Conservation (phyloP, 208 protist species). For the Trypanosoma platydactyli region DNA sequence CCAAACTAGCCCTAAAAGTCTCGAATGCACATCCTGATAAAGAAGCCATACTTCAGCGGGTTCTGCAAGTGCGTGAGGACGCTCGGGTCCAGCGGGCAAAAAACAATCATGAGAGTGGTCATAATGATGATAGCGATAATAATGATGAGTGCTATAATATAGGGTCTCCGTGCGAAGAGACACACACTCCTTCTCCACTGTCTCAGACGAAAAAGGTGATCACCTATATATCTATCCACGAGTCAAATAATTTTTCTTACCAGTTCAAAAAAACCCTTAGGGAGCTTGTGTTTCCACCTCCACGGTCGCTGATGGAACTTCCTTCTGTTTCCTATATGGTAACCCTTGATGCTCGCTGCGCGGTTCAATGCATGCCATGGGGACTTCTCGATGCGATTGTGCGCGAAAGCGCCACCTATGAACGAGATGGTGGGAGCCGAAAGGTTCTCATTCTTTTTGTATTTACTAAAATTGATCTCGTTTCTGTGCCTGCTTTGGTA, state of each 20-base stretch:
- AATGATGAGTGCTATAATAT: conserved; percentile 24
- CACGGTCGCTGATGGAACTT: conserved; percentile 46
- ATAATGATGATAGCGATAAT: conserved; percentile 6
- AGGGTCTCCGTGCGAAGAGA: conserved; percentile 19
- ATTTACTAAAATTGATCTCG: conserved; percentile 78
- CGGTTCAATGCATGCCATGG: conserved; percentile 83
- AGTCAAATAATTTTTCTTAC: conserved; percentile 67
- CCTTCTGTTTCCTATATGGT: conserved; percentile 76
- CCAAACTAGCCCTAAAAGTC: conserved; percentile 77
- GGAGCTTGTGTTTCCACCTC: conserved; percentile 66
- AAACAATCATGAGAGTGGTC: conserved; percentile 7
- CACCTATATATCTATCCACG: conserved; percentile 58
- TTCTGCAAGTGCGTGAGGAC: conserved; percentile 74
- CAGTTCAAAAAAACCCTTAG: conserved; percentile 74
- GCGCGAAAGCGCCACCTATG: conserved; percentile 46
- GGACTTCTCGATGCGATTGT: conserved; percentile 81
- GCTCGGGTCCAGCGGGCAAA: conserved; percentile 53
- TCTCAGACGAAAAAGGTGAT: conserved; percentile 45
- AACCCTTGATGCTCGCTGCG: conserved; percentile 79
- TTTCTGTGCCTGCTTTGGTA: conserved; percentile 71
- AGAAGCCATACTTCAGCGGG: conserved; percentile 72
- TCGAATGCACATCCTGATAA: conserved; percentile 88
- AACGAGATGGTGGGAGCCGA: conserved; percentile 34
- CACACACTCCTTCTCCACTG: not conserved
- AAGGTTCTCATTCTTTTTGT: conserved; percentile 80